Conservation (phyloP, 768 basidiomycete species). For the Boletus sp. region DNA sequence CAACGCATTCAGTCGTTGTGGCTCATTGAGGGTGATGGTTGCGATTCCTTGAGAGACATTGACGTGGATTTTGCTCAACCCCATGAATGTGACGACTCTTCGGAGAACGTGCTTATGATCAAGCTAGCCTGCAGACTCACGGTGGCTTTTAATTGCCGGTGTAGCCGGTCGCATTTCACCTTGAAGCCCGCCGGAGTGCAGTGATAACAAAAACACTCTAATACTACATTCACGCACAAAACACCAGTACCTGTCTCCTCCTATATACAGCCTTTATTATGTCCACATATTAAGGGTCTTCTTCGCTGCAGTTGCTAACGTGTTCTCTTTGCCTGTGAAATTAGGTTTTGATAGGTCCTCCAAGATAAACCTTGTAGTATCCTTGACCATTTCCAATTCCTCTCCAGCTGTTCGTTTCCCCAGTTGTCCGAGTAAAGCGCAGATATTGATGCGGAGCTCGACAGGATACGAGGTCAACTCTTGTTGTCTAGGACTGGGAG, state of each 20-base stretch:
- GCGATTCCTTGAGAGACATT: constrained; percentile 57
- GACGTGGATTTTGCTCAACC: constrained; percentile 40
- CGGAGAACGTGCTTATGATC: background rate
- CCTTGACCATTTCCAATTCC: constrained; percentile 49
- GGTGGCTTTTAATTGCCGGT: too few species aligned
- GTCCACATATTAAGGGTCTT: constrained; percentile 42
- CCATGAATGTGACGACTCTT: constrained; percentile 25
- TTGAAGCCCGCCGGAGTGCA: too few species aligned
- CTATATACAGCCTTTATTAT: background rate
- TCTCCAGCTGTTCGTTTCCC: constrained; percentile 50
- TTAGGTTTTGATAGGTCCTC: constrained; percentile 43
- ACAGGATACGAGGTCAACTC: constrained; percentile 51
- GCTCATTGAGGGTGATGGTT: constrained; percentile 64
- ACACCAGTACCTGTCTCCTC: too few species aligned
- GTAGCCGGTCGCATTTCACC: too few species aligned
- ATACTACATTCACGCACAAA: background rate
- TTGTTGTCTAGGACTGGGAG: constrained; percentile 40
- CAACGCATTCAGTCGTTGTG: constrained; percentile 57
- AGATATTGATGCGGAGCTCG: constrained; percentile 75
- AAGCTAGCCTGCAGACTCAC: background rate
- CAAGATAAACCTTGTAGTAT: constrained; percentile 46
- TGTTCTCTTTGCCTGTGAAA: constrained; percentile 32
- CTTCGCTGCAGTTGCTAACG: constrained; percentile 39
- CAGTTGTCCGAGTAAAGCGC: constrained; percentile 66
- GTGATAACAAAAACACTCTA: background rate